phyloP scores from a whole-genome alignment of 169 alveolate species.

The Eimeria maxima region DNA sequence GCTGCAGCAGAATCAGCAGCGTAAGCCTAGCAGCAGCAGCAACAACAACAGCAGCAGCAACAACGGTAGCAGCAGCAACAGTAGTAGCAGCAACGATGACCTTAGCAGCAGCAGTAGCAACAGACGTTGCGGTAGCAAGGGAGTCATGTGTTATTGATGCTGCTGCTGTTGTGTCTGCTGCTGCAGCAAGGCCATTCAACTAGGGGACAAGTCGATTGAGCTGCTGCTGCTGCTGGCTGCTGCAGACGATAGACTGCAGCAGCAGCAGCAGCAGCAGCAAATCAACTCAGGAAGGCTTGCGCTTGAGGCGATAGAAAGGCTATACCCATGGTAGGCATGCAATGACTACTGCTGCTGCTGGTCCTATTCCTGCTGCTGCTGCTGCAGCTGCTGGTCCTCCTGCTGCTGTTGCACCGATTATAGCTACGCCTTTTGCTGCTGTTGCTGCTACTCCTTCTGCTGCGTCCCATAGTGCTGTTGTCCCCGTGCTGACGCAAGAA shows the following conservation, averaged over 20 bases:
- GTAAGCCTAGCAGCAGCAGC: slow-evolving; percentile 21
- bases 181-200: slow-evolving; percentile 7
- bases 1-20: slow-evolving; percentile 27
- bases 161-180: background rate
- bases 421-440: background rate
- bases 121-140: background rate
- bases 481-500: background rate
- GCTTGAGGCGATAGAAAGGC: background rate
- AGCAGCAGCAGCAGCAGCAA: slow-evolving; percentile 31
- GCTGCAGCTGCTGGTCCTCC: background rate
- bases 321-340: slow-evolving; percentile 22
- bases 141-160: background rate
- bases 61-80: slow-evolving; percentile 24
- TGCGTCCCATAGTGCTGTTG: background rate
- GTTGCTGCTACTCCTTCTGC: background rate
- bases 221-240: slow-evolving; percentile 43
- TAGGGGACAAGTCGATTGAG: background rate
- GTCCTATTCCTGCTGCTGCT: background rate
- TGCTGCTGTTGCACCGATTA: background rate
- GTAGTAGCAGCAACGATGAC: background rate
- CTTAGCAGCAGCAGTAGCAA: background rate
- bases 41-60: background rate
- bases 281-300: background rate
- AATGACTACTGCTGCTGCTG: background rate
- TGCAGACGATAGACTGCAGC: background rate